Percentiles rank a stretch among this genome's conserved stretches.
Evolutionary conservation across 2,329 filamentous ascomycete genomes (phyloP).

Genomic region (Fusarium buxicola): DNA sequence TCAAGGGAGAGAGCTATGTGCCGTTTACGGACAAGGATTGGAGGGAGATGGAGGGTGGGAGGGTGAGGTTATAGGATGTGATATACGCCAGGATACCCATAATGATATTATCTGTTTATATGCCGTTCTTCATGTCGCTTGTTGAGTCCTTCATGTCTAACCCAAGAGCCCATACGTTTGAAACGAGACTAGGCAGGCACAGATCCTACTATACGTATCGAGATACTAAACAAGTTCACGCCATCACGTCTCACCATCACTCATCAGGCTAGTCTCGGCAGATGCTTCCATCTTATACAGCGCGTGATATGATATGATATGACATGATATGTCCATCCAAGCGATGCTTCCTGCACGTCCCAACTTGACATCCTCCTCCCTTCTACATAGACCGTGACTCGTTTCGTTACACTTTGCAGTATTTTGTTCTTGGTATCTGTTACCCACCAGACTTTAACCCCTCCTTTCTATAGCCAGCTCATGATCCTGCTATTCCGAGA

Average conservation of each 20-base stretch:
- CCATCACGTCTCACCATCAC: background rate
- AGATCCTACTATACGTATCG: background rate
- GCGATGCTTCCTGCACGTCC: constrained; percentile 27
- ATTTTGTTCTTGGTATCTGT: constrained; percentile 17
- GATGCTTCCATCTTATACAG: constrained; percentile 7
- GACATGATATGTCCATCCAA: constrained; percentile 24
- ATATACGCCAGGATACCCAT: constrained; percentile 19
- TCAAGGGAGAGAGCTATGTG: constrained; percentile 74
- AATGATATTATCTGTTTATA: background rate
- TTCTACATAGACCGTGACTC: constrained; percentile 36
- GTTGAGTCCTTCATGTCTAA: background rate
- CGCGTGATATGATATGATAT: constrained; percentile 30
- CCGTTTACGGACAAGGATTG: constrained; percentile 76
- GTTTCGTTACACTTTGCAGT: constrained; percentile 40
- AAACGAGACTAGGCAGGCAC: no score
- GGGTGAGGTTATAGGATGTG: constrained; percentile 72
- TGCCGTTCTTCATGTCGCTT: background rate
- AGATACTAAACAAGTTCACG: background rate
- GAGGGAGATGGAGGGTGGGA: constrained; percentile 73
- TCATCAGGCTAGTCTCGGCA: background rate
- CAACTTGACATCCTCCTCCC: constrained; percentile 32
- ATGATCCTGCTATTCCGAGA: constrained; percentile 65
- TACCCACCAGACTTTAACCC: background rate
- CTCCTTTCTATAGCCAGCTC: constrained; percentile 11
- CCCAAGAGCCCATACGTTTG: no score